A percentile compares a stretch with the other conserved stretches of the same genome.
phyloP scores from a whole-genome alignment of 129 eudicot species.

The sunflower (Helianthus annuus) region DNA sequence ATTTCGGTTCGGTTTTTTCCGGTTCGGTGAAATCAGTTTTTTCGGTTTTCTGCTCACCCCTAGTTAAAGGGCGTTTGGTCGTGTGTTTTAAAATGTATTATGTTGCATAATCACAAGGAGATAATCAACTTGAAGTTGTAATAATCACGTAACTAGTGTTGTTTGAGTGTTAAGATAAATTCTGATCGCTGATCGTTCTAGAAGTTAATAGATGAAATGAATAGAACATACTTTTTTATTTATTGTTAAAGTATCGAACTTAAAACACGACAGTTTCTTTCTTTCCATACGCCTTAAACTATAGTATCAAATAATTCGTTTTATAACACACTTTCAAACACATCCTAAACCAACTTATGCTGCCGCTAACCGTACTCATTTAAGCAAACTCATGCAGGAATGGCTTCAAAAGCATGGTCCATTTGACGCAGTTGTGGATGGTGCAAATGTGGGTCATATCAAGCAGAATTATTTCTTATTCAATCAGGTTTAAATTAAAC shows the following conservation, averaged over 20 bases:
- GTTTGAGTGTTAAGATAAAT: not conserved
- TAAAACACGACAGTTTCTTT: not conserved
- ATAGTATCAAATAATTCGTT: too few relatives aligned
- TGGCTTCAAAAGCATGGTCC: slow-evolving; percentile 92
- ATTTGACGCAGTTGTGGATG: slow-evolving; percentile 97
- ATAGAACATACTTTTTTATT: not conserved
- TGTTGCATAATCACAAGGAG: not conserved
- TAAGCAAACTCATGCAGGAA: slow-evolving; percentile 56
- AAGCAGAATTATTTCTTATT: slow-evolving; percentile 56
- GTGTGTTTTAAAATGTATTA: not conserved
- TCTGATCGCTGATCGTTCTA: not conserved
- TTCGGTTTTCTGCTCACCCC: too few relatives aligned
- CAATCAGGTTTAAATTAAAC: slow-evolving; percentile 48
- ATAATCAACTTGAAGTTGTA: not conserved
- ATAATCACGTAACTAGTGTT: not conserved
- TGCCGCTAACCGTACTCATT: not conserved
- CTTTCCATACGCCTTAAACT: not conserved
- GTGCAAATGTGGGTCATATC: slow-evolving; percentile 79
- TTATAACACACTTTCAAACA: not conserved
- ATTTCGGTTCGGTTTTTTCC: too few relatives aligned
- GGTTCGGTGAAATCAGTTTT: too few relatives aligned
- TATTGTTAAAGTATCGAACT: not conserved
- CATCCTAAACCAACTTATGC: not conserved
- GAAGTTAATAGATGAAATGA: not conserved
- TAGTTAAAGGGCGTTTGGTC: not conserved